phyloP scores from a whole-genome alignment of 2,329 filamentous ascomycete genomes.

The Phialophora macrospora region DNA sequence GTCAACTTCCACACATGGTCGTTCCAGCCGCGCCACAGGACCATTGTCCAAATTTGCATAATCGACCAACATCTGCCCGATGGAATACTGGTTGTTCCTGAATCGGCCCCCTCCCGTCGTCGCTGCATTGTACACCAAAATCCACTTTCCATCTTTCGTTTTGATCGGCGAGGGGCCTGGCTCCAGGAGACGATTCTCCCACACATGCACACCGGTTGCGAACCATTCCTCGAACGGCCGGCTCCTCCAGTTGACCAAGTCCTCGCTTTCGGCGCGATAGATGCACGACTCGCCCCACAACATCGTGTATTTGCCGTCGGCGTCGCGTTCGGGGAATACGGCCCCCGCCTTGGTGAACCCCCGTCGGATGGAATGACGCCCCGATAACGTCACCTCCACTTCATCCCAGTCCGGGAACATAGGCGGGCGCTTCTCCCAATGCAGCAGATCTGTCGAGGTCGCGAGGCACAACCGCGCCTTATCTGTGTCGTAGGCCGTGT shows the following conservation, averaged over 20 bases:
- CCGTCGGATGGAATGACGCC: not conserved
- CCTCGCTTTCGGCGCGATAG: slow-evolving; percentile 40
- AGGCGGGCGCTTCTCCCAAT: slow-evolving; percentile 43
- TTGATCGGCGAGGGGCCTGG: slow-evolving; percentile 43
- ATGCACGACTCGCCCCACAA: slow-evolving; percentile 44
- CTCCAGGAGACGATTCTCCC: slow-evolving; percentile 45
- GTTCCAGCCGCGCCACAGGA: slow-evolving; percentile 43
- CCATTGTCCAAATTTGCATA: slow-evolving; percentile 20
- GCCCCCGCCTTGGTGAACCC: slow-evolving; percentile 22
- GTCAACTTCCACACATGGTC: slow-evolving; percentile 40
- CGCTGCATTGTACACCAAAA: slow-evolving; percentile 38
- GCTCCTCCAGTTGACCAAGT: slow-evolving; percentile 42
- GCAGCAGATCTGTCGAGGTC: slow-evolving; percentile 45
- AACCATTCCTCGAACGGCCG: slow-evolving; percentile 37
- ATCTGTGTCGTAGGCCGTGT: slow-evolving; percentile 44
- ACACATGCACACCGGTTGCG: slow-evolving; percentile 40
- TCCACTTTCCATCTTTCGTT: slow-evolving; percentile 44
- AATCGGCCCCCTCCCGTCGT: slow-evolving; percentile 40
- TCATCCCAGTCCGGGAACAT: slow-evolving; percentile 28
- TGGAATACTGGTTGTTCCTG: slow-evolving; percentile 41
- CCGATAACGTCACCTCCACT: slow-evolving; percentile 5
- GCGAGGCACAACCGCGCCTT: slow-evolving; percentile 45
- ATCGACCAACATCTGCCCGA: slow-evolving; percentile 45
- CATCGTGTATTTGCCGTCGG: slow-evolving; percentile 45
- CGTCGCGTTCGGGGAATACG: slow-evolving; percentile 40